Evolutionary conservation across 2,329 filamentous ascomycete genomes (phyloP).

Genomic region (Phoma sp.): DNA sequence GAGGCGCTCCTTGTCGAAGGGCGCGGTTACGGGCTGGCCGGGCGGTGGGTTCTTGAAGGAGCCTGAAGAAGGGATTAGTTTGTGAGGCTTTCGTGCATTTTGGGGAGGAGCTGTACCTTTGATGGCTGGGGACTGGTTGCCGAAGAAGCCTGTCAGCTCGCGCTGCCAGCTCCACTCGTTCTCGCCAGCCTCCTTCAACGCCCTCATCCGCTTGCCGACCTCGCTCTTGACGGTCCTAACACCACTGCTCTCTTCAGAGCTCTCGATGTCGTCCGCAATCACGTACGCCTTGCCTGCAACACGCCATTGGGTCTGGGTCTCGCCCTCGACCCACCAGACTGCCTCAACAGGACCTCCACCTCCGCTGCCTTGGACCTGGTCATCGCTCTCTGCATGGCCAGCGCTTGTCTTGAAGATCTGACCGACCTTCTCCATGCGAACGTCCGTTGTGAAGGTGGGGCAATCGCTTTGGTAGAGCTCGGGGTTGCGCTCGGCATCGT

Average conservation of each 20-base stretch:
- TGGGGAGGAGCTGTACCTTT: conserved; percentile 58
- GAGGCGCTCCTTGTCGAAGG: conserved; percentile 52
- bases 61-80: conserved; percentile 50
- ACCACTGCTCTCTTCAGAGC: conserved; percentile 59
- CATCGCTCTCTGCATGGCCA: conserved; percentile 53
- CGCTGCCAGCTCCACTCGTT: conserved; percentile 75
- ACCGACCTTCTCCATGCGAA: conserved; percentile 80
- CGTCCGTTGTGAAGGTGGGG: conserved; percentile 84
- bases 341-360: conserved; percentile 78
- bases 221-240: conserved; percentile 65
- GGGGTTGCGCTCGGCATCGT: conserved; percentile 75
- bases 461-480: conserved; percentile 75
- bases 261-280: conserved; percentile 71
- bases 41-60: conserved; percentile 66
- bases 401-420: conserved; percentile 67
- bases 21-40: conserved; percentile 53
- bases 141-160: conserved; percentile 87
- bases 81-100: neutral
- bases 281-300: conserved; percentile 78
- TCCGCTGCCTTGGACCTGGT: conserved; percentile 58
- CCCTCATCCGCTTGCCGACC: conserved; percentile 68
- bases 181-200: conserved; percentile 51
- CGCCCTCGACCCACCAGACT: conserved; percentile 78
- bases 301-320: conserved; percentile 80
- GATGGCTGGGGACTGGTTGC: conserved; percentile 82